Conservation (phyloP, 2,329 filamentous ascomycete species). For the Trichoderma cornu-damae region DNA sequence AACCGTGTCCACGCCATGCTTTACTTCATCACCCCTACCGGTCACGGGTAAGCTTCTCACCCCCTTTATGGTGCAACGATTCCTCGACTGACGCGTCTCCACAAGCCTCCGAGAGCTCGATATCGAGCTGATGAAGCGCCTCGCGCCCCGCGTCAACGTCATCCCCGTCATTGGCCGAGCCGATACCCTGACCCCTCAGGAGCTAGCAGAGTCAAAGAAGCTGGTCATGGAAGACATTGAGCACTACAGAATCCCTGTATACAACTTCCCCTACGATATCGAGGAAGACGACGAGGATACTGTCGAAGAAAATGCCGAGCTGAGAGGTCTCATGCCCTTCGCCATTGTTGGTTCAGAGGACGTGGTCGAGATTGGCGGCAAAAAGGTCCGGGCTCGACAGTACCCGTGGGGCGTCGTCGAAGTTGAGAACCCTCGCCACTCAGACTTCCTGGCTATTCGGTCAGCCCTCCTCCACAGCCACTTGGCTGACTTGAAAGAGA, state of each 20-base stretch:
- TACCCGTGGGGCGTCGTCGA: conserved; percentile 99
- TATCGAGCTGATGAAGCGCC: conserved; percentile 98
- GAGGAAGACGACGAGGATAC: conserved; percentile 99
- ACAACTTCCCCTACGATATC: conserved; percentile 99
- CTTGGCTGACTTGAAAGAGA: conserved; percentile 97
- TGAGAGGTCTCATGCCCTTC: conserved; percentile 96
- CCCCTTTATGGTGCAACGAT: not conserved
- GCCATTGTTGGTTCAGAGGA: conserved; percentile 98
- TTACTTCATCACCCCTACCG: conserved; percentile 98
- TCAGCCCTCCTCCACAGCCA: conserved; percentile 96
- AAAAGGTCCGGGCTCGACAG: conserved; percentile 87
- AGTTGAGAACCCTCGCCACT: conserved; percentile 98
- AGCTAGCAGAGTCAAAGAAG: conserved; percentile 99
- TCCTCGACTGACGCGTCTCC: not conserved
- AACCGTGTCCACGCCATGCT: conserved; percentile 97
- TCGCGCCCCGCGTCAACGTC: conserved; percentile 96
- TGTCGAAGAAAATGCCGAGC: conserved; percentile 97
- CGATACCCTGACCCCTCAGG: conserved; percentile 91
- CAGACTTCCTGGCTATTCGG: conserved; percentile 94
- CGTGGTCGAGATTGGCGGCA: conserved; percentile 85
- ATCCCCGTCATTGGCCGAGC: conserved; percentile 98
- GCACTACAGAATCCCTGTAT: conserved; percentile 98
- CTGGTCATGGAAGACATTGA: conserved; percentile 99
- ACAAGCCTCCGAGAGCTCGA: conserved; percentile 91
- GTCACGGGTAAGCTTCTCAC: conserved; percentile 68